phyloP scores from a whole-genome alignment of 768 basidiomycete species.

The Panaeolus cyanescens region DNA sequence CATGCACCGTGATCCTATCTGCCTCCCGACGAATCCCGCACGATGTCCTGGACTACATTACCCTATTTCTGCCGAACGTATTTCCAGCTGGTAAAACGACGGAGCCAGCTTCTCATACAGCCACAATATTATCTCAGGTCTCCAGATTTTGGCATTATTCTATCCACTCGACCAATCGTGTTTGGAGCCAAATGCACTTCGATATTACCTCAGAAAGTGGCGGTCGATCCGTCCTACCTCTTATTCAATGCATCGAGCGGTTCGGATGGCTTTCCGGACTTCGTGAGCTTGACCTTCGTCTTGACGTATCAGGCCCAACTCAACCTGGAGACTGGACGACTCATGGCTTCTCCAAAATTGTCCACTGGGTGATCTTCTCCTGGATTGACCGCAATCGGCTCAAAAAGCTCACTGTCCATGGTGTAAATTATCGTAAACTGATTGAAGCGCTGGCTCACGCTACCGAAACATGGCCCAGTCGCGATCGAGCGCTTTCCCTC shows the following conservation, averaged over 20 bases:
- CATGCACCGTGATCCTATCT: not conserved
- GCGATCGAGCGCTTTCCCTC: too few relatives aligned
- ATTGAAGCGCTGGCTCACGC: too few relatives aligned
- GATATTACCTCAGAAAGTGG: not conserved
- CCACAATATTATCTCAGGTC: not conserved
- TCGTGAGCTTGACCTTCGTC: not conserved
- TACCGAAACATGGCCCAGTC: too few relatives aligned
- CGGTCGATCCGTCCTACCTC: not conserved
- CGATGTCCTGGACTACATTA: not conserved
- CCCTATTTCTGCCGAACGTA: not conserved
- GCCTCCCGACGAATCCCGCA: not conserved
- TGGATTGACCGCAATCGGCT: not conserved
- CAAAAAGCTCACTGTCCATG: too few relatives aligned
- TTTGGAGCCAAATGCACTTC: not conserved
- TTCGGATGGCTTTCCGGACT: not conserved
- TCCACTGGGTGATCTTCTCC: not conserved
- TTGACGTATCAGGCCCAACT: not conserved
- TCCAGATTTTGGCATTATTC: not conserved
- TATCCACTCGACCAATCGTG: not conserved
- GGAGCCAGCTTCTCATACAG: not conserved
- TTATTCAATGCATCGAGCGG: not conserved
- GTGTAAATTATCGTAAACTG: too few relatives aligned
- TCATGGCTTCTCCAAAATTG: not conserved
- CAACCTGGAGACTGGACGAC: not conserved
- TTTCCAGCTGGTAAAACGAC: not conserved